A percentile compares a stretch with the other conserved stretches of the same genome.
These are phyloP conservation scores for Rhizoctonia solani DNA, from an alignment of 1,284 basidiomycete species.

Conservation along the genomic window DNA sequence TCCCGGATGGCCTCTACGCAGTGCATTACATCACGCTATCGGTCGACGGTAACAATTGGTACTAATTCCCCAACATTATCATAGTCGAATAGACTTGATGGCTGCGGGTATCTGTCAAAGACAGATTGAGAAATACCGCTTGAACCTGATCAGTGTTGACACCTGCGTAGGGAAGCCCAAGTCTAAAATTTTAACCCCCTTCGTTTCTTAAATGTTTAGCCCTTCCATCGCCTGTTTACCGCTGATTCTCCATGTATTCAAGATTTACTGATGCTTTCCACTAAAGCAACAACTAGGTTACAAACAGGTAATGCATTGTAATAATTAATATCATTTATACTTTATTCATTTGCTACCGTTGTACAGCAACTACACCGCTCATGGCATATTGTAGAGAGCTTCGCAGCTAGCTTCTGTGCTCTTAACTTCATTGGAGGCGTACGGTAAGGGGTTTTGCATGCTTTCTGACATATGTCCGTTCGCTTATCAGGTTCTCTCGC, in stretches of 20 bases:
- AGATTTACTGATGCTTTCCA: not conserved
- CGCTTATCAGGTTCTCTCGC: conserved; percentile 32
- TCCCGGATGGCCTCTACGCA: conserved; percentile 43
- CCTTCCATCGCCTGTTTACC: conserved; percentile 7
- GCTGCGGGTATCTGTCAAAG: conserved; percentile 82
- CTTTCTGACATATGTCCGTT: not conserved
- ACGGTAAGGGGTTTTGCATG: conserved; percentile 53
- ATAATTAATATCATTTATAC: not conserved
- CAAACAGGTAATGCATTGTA: conserved; percentile 62
- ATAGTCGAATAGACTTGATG: conserved; percentile 48
- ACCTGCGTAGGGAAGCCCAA: conserved; percentile 90
- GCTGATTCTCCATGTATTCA: not conserved
- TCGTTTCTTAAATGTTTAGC: conserved; percentile 41
- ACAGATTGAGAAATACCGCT: conserved; percentile 92
- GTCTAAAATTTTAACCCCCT: conserved; percentile 55
- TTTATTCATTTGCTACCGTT: conserved; percentile 22
- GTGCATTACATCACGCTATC: conserved; percentile 42
- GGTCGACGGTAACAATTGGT: conserved; percentile 53
- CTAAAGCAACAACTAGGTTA: conserved; percentile 74
- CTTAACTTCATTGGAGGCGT: conserved; percentile 86
- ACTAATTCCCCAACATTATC: conserved; percentile 64
- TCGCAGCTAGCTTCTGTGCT: conserved; percentile 81
- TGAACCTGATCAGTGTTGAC: conserved; percentile 91
- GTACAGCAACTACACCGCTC: conserved; percentile 78
- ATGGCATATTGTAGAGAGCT: conserved; percentile 79